Percentiles rank a stretch among this genome's conserved stretches.
Conservation (phyloP, 345 rosid species). For the Lagerstroemia speciosa region DNA sequence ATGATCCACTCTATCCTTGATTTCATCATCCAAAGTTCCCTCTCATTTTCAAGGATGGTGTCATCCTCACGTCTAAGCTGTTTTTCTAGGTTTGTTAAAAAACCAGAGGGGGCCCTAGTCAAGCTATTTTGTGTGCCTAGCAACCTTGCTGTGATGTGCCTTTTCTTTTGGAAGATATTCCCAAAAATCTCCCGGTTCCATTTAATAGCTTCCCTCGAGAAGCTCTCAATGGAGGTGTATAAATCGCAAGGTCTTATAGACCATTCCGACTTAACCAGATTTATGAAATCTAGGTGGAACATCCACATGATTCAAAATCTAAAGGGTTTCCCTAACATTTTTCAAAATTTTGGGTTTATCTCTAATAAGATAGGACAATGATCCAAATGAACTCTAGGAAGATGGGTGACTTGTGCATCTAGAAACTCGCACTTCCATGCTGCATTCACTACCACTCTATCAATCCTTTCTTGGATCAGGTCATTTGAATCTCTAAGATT, state of each 20-base stretch:
- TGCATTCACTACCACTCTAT: not conserved
- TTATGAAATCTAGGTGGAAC: not conserved
- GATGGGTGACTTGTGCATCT: not conserved
- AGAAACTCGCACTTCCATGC: not conserved
- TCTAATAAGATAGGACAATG: not conserved
- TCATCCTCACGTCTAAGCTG: not conserved
- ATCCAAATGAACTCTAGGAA: not conserved
- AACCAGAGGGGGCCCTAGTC: not conserved
- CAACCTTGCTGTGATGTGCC: not conserved
- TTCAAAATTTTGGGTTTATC: not conserved
- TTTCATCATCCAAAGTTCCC: not conserved
- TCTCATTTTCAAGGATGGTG: not conserved
- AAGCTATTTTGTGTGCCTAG: not conserved
- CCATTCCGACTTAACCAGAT: not conserved
- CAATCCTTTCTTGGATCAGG: too few relatives aligned
- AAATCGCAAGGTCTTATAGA: not conserved
- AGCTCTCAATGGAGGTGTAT: too few relatives aligned
- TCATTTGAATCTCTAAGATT: not conserved
- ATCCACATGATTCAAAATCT: not conserved
- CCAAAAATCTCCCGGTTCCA: not conserved
- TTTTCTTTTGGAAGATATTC: too few relatives aligned
- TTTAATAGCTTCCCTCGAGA: not conserved
- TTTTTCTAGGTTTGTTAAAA: not conserved
- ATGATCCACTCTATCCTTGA: not conserved
- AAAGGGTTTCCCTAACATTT: not conserved